phyloP scores from a whole-genome alignment of 257 asterid species.

The Solanum appendiculatum region DNA sequence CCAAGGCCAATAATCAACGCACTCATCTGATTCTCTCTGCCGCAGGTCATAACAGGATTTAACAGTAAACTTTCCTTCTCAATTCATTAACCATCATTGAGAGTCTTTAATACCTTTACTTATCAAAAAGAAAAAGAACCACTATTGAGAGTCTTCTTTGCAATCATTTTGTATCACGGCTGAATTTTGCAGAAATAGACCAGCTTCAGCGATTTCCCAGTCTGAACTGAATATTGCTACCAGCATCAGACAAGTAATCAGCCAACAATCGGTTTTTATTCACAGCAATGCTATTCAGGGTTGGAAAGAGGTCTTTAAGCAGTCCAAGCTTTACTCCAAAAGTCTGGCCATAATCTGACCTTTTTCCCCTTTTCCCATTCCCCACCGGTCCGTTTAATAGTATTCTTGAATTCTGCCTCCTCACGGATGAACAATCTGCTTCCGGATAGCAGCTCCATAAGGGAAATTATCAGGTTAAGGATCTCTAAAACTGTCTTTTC shows the following conservation, averaged over 20 bases:
- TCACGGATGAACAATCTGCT: background rate
- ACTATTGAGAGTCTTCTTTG: background rate
- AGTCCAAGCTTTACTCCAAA: background rate
- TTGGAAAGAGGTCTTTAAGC: background rate
- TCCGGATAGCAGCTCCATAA: background rate
- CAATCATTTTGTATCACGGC: background rate
- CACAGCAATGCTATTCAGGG: background rate
- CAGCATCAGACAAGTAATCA: background rate
- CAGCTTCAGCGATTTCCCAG: background rate
- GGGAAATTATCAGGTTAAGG: background rate
- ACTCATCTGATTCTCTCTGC: background rate
- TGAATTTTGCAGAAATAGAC: background rate
- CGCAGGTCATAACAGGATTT: background rate
- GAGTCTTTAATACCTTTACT: background rate
- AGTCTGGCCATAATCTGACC: background rate
- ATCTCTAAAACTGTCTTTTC: background rate
- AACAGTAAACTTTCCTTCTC: background rate
- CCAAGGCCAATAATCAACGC: background rate
- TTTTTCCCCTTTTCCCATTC: background rate
- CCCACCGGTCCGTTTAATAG: background rate
- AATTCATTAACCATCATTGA: background rate
- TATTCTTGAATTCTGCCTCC: background rate
- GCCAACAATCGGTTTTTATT: background rate
- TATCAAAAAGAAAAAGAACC: background rate
- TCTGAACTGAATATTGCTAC: background rate